Percentiles rank a stretch among this genome's conserved stretches.
Evolutionary conservation across 1,284 basidiomycete species (phyloP).

Genomic region (Trametes versicolor): DNA sequence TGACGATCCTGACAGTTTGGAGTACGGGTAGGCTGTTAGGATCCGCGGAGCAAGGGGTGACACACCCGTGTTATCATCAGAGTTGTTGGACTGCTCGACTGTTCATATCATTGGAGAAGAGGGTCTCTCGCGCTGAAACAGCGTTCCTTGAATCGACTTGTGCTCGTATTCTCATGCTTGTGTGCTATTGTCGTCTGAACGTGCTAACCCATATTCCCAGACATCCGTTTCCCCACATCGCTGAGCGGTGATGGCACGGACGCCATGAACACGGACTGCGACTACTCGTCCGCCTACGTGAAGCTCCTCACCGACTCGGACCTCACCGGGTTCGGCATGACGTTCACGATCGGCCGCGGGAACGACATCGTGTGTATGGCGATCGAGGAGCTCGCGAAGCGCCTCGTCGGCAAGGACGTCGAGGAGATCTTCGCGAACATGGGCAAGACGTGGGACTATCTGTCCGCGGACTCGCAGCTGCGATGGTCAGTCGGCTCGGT

Average conservation of each 20-base stretch:
- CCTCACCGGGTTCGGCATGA: constrained; percentile 92
- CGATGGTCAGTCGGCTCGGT: constrained; percentile 74
- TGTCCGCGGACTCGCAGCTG: constrained; percentile 88
- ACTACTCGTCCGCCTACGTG: constrained; percentile 95
- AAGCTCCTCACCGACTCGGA: constrained; percentile 77
- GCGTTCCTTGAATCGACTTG: too few relatives aligned
- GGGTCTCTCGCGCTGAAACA: too few relatives aligned
- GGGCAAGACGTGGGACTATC: constrained; percentile 84
- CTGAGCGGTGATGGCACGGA: constrained; percentile 90
- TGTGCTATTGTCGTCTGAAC: background rate
- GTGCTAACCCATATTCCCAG: constrained; percentile 47
- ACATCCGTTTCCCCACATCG: constrained; percentile 87
- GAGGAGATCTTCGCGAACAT: constrained; percentile 89
- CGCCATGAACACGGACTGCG: constrained; percentile 95
- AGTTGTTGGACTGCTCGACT: too few relatives aligned
- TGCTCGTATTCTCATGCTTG: background rate
- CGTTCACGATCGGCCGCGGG: constrained; percentile 96
- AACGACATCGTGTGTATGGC: constrained; percentile 93
- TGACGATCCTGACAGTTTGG: too few relatives aligned
- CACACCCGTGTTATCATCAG: too few relatives aligned
- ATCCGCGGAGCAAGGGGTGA: too few relatives aligned
- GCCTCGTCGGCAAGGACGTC: constrained; percentile 86
- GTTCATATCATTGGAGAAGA: too few relatives aligned
- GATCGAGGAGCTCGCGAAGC: constrained; percentile 80
- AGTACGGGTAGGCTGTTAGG: too few relatives aligned